These are phyloP conservation scores for Paecilomyces variotii DNA, from an alignment of 2,329 filamentous ascomycete genomes.

Conservation along the genomic window DNA sequence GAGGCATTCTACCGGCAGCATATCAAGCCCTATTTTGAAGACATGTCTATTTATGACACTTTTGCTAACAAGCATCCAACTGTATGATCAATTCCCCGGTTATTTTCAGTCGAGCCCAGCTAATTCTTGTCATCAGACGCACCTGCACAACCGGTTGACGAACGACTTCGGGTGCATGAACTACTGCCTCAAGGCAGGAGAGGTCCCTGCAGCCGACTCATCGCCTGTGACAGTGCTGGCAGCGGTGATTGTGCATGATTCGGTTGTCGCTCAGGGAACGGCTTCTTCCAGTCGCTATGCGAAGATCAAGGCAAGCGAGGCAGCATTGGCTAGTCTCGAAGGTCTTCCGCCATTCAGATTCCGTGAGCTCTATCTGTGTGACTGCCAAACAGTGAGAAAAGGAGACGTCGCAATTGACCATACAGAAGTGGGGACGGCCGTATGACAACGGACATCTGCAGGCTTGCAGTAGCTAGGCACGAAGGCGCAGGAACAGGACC, in stretches of 20 bases:
- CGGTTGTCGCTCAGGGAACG: slow-evolving; percentile 54
- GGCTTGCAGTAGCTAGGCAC: background rate
- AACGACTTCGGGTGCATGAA: slow-evolving; percentile 58
- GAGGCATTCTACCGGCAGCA: slow-evolving; percentile 68
- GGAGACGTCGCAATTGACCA: slow-evolving; percentile 9
- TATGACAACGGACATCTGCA: slow-evolving; percentile 11
- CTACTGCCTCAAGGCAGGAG: slow-evolving; percentile 42
- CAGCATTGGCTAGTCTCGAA: slow-evolving; percentile 35
- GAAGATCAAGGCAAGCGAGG: slow-evolving; percentile 49
- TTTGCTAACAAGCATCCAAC: slow-evolving; percentile 83
- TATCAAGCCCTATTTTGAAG: slow-evolving; percentile 68
- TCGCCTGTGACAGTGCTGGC: slow-evolving; percentile 50
- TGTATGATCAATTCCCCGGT: slow-evolving; percentile 20
- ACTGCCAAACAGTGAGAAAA: slow-evolving; percentile 41
- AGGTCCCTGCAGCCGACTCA: slow-evolving; percentile 40
- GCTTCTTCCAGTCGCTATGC: slow-evolving; percentile 64
- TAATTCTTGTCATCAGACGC: slow-evolving; percentile 41
- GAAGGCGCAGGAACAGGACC: background rate
- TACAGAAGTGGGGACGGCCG: slow-evolving; percentile 17
- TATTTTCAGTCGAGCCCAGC: background rate
- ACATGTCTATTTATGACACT: slow-evolving; percentile 80
- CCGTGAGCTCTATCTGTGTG: slow-evolving; percentile 52
- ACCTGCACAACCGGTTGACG: slow-evolving; percentile 57
- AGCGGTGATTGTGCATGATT: slow-evolving; percentile 67
- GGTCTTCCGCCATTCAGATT: slow-evolving; percentile 52